phyloP scores from a whole-genome alignment of 768 basidiomycete species.

The Boletus reticuloceps region DNA sequence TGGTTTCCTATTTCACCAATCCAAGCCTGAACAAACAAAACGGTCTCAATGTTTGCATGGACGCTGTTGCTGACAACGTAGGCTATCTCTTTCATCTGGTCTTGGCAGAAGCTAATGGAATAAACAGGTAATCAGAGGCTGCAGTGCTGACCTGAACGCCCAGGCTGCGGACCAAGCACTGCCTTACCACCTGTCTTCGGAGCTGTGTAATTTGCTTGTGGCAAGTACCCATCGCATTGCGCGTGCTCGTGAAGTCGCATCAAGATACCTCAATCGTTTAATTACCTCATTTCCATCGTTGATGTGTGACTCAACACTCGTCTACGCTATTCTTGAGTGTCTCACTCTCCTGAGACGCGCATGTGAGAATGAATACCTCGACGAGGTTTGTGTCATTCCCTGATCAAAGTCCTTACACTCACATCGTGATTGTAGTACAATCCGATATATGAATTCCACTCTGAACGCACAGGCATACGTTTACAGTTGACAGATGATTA shows the following conservation, averaged over 20 bases:
- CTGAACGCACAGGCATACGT: conserved; percentile 70
- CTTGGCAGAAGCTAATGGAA: neutral
- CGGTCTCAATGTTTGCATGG: conserved; percentile 73
- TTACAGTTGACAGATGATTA: conserved; percentile 87
- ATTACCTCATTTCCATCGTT: conserved; percentile 92
- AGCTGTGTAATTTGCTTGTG: conserved; percentile 74
- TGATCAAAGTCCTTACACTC: neutral
- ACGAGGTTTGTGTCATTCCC: conserved; percentile 63
- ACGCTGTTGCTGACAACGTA: conserved; percentile 84
- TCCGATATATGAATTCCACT: conserved; percentile 78
- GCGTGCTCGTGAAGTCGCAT: conserved; percentile 79
- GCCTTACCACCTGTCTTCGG: conserved; percentile 61
- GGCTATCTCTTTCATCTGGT: neutral
- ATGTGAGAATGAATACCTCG: conserved; percentile 86
- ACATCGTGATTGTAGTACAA: conserved; percentile 63
- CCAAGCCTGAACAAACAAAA: conserved; percentile 74
- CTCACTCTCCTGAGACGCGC: conserved; percentile 84
- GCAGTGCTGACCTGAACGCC: conserved; percentile 64
- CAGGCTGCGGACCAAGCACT: conserved; percentile 81
- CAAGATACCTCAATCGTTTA: conserved; percentile 79
- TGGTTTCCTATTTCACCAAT: conserved; percentile 87
- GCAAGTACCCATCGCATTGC: conserved; percentile 78
- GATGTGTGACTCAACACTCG: conserved; percentile 85
- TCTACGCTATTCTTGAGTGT: conserved; percentile 88
- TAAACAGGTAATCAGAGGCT: conserved; percentile 72